These are phyloP conservation scores for Eutrema salsugineum DNA, from an alignment of 441 rosid species.

Conservation along the genomic window DNA sequence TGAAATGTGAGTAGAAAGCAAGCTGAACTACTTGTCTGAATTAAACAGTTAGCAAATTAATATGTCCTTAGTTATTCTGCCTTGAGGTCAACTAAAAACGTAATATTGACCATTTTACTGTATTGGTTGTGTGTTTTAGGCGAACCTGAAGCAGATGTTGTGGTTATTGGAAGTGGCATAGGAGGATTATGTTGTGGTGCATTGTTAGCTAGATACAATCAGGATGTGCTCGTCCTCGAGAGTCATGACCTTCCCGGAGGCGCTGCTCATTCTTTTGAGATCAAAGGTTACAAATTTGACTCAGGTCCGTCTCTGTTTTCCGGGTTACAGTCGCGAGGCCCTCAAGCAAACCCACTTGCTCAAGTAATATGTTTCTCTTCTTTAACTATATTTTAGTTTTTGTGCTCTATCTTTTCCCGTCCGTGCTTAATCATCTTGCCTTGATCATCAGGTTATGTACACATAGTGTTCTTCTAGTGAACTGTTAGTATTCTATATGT, in stretches of 20 bases:
- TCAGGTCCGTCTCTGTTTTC: constrained; percentile 95
- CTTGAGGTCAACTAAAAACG: not conserved
- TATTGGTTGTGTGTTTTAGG: constrained; percentile 36
- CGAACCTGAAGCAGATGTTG: constrained; percentile 79
- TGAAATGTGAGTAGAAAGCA: not conserved
- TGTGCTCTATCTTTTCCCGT: not conserved
- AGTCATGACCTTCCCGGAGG: constrained; percentile 91
- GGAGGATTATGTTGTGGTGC: constrained; percentile 86
- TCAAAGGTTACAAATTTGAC: constrained; percentile 80
- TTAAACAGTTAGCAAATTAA: not conserved
- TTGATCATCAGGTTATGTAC: no score
- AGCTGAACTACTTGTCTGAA: not conserved
- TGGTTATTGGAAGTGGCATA: constrained; percentile 88
- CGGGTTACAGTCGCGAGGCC: constrained; percentile 85
- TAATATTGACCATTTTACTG: not conserved
- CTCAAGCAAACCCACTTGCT: constrained; percentile 91
- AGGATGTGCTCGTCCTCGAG: constrained; percentile 79
- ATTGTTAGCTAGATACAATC: constrained; percentile 77
- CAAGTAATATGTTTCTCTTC: constrained; percentile 46
- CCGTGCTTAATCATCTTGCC: no score
- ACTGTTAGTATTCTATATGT: no score
- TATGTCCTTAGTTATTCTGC: not conserved
- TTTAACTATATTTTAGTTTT: not conserved
- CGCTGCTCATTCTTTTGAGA: constrained; percentile 78
- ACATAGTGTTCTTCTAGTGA: no score